Conservation (phyloP, 75 land plant species). For the Picea glauca region DNA sequence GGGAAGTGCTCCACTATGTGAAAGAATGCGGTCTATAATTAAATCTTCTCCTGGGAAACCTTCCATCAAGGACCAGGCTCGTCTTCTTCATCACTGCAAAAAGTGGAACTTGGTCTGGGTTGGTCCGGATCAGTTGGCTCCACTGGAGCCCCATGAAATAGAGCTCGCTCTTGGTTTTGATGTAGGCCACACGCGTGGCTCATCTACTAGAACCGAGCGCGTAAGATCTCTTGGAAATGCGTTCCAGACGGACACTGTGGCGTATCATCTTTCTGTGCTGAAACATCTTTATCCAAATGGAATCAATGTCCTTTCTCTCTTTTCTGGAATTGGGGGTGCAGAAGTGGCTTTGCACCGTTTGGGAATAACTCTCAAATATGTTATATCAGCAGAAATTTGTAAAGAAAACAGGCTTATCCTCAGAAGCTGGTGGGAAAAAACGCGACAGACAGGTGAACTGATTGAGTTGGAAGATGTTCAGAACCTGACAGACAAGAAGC, state of each 20-base stretch:
- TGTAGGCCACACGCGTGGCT: conserved; percentile 39
- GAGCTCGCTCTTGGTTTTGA: conserved; percentile 50
- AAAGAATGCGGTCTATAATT: conserved; percentile 2
- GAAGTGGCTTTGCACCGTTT: background rate
- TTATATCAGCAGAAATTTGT: conserved; percentile 29
- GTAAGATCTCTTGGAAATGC: conserved; percentile 47
- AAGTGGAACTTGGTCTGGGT: conserved; percentile 62
- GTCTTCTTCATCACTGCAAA: conserved; percentile 34
- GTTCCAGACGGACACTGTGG: conserved; percentile 37
- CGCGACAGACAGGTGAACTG: conserved; percentile 54
- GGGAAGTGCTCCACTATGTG: background rate
- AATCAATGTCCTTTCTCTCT: conserved; percentile 34
- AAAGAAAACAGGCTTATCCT: conserved; percentile 44
- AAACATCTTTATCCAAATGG: conserved; percentile 30
- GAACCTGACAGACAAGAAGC: conserved; percentile 20
- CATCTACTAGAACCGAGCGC: conserved; percentile 19
- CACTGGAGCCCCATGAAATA: conserved; percentile 53
- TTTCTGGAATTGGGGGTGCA: conserved; percentile 50
- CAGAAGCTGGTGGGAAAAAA: conserved; percentile 80
- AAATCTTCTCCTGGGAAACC: conserved; percentile 23
- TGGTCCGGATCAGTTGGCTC: conserved; percentile 29
- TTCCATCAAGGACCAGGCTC: conserved; percentile 29
- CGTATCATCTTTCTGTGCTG: conserved; percentile 36
- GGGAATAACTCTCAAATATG: background rate
- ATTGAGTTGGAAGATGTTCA: conserved; percentile 59